Evolutionary conservation across 78 protist genomes (phyloP), one percentile per base, ranked within the genome.

Genomic region (Anaeramoeba ignava): DNA sequence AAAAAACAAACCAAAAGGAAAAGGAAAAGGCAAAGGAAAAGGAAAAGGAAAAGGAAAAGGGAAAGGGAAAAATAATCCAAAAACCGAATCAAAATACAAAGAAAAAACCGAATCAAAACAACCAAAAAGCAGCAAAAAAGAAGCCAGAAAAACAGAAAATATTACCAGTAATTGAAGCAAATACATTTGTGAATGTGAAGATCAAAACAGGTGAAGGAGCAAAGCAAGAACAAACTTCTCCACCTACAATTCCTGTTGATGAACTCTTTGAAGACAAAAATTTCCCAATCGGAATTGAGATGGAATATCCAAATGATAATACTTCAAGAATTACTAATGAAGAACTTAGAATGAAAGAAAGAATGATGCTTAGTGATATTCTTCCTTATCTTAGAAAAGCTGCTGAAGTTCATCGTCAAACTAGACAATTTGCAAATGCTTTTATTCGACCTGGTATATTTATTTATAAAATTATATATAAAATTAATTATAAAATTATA

Each of bases 391-490:
- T 82, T 17, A 41, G 84, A 8, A 17, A 38, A 17, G 84, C 84
- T 33, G 84, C 84, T n/a, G 84, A 82, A 33, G 84, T 33, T n/a
- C 84, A 82, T 12, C 23, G 84, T 12, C 84, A 82, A 54, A 54
- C 73, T 17, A 8, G 73, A 27, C 73, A 54, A 54, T 54, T 27
- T 54, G 73, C 73, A 27, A 17, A 27, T 54, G 8, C 73, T 8
- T 27, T 54, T 17, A 54, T 54, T 54, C 8, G 17, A 17, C 73
- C 73, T 27, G 73, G 73, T 54, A n/a, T n/a, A n/a, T n/a, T n/a
- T n/a, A n/a, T n/a, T n/a, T n/a, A n/a, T n/a, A n/a, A n/a, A n/a
- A n/a, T n/a, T n/a, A n/a, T n/a, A n/a, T n/a, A n/a, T n/a, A n/a
- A n/a, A n/a, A n/a, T n/a, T n/a, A n/a, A n/a, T n/a, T n/a, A n/a